phyloP scores from a whole-genome alignment of 2,329 filamentous ascomycete species.

The Tolypocladium pustulatum region DNA sequence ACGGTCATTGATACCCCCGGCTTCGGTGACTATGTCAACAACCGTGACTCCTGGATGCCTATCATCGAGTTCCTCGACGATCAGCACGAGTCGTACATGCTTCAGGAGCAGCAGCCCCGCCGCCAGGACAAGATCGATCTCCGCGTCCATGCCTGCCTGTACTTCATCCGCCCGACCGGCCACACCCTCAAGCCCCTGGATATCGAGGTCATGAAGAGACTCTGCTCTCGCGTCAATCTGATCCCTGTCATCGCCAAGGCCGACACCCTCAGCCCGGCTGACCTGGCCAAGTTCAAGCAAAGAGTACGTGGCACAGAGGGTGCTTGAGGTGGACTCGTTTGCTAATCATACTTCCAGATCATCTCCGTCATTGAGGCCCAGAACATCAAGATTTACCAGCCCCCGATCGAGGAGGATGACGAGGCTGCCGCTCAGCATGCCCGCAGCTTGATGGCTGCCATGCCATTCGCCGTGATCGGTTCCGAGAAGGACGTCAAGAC shows the following conservation, averaged over 20 bases:
- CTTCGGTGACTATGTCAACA: conserved; percentile 99
- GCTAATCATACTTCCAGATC: conserved; percentile 49
- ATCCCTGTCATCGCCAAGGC: conserved; percentile 99
- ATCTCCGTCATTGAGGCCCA: conserved; percentile 93
- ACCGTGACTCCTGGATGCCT: conserved; percentile 99
- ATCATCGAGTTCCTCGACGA: conserved; percentile 99
- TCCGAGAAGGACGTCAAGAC: conserved; percentile 99
- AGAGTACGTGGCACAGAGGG: conserved; percentile 49
- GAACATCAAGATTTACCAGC: conserved; percentile 99
- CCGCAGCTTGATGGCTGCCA: conserved; percentile 85
- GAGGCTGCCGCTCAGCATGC: conserved; percentile 93
- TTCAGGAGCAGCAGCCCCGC: conserved; percentile 98
- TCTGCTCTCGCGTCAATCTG: conserved; percentile 95
- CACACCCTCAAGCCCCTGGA: conserved; percentile 98
- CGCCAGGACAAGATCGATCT: conserved; percentile 98
- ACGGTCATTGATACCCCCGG: conserved; percentile 98
- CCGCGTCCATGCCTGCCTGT: conserved; percentile 94
- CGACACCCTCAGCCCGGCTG: conserved; percentile 87
- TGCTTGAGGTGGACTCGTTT: background rate
- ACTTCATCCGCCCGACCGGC: conserved; percentile 97
- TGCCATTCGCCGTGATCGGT: conserved; percentile 98
- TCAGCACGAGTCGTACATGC: conserved; percentile 99
- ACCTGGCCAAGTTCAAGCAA: conserved; percentile 89
- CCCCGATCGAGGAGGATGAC: conserved; percentile 95
- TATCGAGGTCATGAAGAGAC: conserved; percentile 99